Evolutionary conservation across 257 asterid genomes (phyloP).

Genomic region (Prunella vulgaris): DNA sequence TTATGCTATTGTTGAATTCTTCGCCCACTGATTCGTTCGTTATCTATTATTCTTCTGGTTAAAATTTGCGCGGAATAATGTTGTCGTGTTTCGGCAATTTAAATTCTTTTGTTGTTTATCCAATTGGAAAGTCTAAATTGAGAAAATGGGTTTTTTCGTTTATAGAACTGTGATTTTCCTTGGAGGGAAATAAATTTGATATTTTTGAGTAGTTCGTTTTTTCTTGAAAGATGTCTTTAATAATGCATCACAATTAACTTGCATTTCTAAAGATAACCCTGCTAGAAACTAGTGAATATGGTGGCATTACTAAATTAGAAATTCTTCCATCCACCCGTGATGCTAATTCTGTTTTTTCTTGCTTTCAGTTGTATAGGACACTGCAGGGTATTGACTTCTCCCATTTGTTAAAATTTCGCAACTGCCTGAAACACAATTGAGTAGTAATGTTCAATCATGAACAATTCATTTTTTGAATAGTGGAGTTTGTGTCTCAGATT

Average conservation of each 20-base stretch:
- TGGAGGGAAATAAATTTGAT: constrained; percentile 10
- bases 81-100: background rate
- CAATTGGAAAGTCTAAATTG: background rate
- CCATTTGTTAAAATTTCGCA: background rate
- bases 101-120: background rate
- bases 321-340: background rate
- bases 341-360: background rate
- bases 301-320: background rate
- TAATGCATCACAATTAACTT: background rate
- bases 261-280: constrained; percentile 4
- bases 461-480: background rate
- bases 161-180: background rate
- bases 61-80: background rate
- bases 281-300: background rate
- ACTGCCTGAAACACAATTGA: background rate
- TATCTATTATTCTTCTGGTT: background rate
- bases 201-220: background rate
- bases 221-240: background rate
- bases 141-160: background rate
- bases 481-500: background rate
- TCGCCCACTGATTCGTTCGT: constrained; percentile 80
- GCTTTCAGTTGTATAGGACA: background rate
- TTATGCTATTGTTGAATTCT: constrained; percentile 78
- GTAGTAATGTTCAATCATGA: background rate
- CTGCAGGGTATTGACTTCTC: background rate